Conservation (phyloP, 805 yeast species). For the Saturnispora gosingensis region DNA sequence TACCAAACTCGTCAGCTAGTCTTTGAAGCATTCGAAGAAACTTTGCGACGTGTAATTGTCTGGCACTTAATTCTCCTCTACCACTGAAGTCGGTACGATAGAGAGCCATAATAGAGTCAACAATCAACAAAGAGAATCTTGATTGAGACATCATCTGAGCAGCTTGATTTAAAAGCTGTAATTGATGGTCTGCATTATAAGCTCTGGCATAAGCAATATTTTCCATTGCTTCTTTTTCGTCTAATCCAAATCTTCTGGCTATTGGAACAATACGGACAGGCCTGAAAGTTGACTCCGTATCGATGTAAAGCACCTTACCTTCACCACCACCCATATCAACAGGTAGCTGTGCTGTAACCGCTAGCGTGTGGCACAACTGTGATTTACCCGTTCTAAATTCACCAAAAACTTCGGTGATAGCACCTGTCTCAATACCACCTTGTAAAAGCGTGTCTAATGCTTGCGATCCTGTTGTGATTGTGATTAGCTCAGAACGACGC, state of each 20-base stretch:
- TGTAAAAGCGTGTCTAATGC: conserved; percentile 87
- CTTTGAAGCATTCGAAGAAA: conserved; percentile 87
- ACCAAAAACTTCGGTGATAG: conserved; percentile 92
- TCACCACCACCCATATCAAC: conserved; percentile 98
- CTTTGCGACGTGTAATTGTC: conserved; percentile 90
- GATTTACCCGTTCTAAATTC: conserved; percentile 98
- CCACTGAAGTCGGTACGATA: conserved; percentile 94
- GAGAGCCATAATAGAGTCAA: conserved; percentile 96
- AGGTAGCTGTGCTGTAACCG: conserved; percentile 94
- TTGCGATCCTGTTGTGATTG: conserved; percentile 92
- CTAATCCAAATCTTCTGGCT: conserved; percentile 84
- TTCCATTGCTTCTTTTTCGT: conserved; percentile 89
- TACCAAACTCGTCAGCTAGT: conserved; percentile 95
- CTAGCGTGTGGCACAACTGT: conserved; percentile 91
- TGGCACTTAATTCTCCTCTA: conserved; percentile 88
- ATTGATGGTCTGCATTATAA: conserved; percentile 93
- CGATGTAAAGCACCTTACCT: conserved; percentile 92
- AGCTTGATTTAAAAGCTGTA: conserved; percentile 77
- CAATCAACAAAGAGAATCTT: conserved; percentile 79
- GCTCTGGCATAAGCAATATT: conserved; percentile 98
- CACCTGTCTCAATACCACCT: conserved; percentile 96
- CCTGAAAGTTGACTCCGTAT: conserved; percentile 95
- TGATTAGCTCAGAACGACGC: conserved; percentile 81
- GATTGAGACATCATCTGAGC: conserved; percentile 95
- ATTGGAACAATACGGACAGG: conserved; percentile 85